phyloP scores from a whole-genome alignment of 163 green algal genomes.

The Smithsoniella earleae region DNA sequence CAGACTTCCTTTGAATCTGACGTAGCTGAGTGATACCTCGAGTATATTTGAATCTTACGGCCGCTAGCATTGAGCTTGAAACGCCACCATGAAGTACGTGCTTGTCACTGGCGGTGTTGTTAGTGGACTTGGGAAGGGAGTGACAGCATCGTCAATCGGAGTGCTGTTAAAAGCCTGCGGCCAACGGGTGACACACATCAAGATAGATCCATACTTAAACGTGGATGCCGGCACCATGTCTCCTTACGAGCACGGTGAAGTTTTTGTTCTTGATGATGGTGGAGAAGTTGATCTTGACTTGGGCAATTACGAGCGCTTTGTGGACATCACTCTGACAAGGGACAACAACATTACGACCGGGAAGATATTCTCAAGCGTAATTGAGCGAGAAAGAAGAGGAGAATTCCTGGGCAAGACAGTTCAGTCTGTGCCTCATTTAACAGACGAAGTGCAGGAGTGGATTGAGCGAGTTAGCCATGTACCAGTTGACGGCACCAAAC shows the following conservation, averaged over 20 bases:
- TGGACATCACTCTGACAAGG: slow-evolving; percentile 86
- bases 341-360: slow-evolving; percentile 99
- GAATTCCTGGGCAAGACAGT: slow-evolving; percentile 99
- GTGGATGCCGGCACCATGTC: slow-evolving; percentile 98
- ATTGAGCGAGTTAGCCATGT: slow-evolving; percentile 90
- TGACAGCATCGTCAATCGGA: slow-evolving; percentile 89
- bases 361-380: slow-evolving; percentile 88
- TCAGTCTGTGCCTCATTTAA: slow-evolving; percentile 83
- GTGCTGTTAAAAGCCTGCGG: slow-evolving; percentile 91
- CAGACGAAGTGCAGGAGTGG: slow-evolving; percentile 96
- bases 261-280: slow-evolving; percentile 97
- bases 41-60: no score
- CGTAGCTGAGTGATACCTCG: no score
- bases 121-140: slow-evolving; percentile 93
- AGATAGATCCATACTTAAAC: slow-evolving; percentile 99
- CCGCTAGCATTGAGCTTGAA: no score
- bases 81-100: slow-evolving; percentile 90
- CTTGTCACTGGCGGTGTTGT: slow-evolving; percentile 95
- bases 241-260: slow-evolving; percentile 97
- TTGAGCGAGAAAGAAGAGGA: slow-evolving; percentile 86
- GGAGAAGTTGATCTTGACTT: slow-evolving; percentile 95
- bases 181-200: slow-evolving; percentile 90
- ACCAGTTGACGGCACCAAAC: slow-evolving; percentile 77
- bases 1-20: no score
- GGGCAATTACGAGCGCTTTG: slow-evolving; percentile 98